phyloP scores from a whole-genome alignment of 257 asterid genomes.

The Striga asiatica region DNA sequence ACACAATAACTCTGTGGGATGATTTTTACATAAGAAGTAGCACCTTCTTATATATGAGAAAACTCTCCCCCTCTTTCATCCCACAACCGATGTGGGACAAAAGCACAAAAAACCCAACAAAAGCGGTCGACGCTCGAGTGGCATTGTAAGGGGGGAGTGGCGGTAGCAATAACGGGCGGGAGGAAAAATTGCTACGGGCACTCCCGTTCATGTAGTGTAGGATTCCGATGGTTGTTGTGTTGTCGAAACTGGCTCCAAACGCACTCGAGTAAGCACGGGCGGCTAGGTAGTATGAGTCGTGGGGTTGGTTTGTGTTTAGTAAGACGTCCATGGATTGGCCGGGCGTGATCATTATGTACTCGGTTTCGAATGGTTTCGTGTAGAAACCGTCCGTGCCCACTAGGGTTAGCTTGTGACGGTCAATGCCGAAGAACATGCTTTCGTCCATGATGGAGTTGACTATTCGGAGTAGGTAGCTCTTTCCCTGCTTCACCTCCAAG shows the following conservation, averaged over 20 bases:
- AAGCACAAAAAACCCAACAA: too few species aligned
- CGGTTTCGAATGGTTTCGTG: slow-evolving; percentile 27
- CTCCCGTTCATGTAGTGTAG: slow-evolving; percentile 14
- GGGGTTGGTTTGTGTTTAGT: slow-evolving; percentile 16
- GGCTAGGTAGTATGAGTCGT: slow-evolving; percentile 26
- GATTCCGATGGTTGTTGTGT: slow-evolving; percentile 28
- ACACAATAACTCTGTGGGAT: too few species aligned
- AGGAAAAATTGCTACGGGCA: neutral
- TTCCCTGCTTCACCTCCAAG: too few species aligned
- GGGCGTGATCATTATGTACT: slow-evolving; percentile 35
- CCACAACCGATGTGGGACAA: too few species aligned
- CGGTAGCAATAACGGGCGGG: slow-evolving; percentile 17
- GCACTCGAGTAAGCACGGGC: slow-evolving; percentile 31
- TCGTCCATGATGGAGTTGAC: slow-evolving; percentile 40
- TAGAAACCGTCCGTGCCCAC: slow-evolving; percentile 40
- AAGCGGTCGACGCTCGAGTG: slow-evolving; percentile 19
- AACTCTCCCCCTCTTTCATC: too few species aligned
- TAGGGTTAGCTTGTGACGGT: slow-evolving; percentile 25
- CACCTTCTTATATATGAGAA: too few species aligned
- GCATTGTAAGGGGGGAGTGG: slow-evolving; percentile 25
- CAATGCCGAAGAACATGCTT: slow-evolving; percentile 27
- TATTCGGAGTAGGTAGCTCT: too few species aligned
- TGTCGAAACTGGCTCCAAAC: slow-evolving; percentile 31
- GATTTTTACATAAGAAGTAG: too few species aligned
- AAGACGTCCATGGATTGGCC: slow-evolving; percentile 37